Evolutionary conservation across 495 filamentous ascomycete species (phyloP), one percentile per base, ranked within the genome.

Genomic region (Pyrenopolyporus hunteri): DNA sequence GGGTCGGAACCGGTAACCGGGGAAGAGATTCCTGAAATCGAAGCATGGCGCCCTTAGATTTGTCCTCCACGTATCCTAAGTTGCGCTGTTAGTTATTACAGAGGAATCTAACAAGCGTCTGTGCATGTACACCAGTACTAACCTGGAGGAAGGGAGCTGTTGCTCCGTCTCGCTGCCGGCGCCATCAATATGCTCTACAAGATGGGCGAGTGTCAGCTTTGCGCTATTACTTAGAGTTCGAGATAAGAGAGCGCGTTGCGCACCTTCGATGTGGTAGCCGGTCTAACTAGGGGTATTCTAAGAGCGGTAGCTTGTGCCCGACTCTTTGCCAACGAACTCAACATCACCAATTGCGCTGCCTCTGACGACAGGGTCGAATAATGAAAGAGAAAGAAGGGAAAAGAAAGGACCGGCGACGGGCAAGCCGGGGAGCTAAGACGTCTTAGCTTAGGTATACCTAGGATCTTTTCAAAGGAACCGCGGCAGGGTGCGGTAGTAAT

Each of bases 1-100:
- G 87, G 8, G 89, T 89, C 20, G 95, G 95, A 7, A 98, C 92
- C 8, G 94, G 95, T 16, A 99, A 83, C 39, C 81, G 85, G 26
- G 95, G 95, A 17, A 99, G 86, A 19, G 93, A 97, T 31, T 98
- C 91, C 76, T 99, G 92, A 76, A 94, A 99, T 37, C 95, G 88
- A 60, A 98, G 87, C 90, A 96, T 97, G 14, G 87, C 83, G 60
- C 93, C 92, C 75, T 95, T 97, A 63, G 88, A 88, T 69, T 82
- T 82, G 75, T 99, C 92, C 77, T 98, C 95, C 67, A 81, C 87
- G 81, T 98, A 98, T 52, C 91, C 94, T 94, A 63, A 20, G 48
- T 23, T 36, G 4, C 40, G 48, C 14, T 25, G 23, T 64, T 46
- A 59, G 59, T 22, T 40, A 64, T 10, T 23, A 6, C n/a, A 13